These are phyloP conservation scores for Neodidymelliopsis sp. DNA, from an alignment of 2,329 filamentous ascomycete genomes.

Conservation along the genomic window DNA sequence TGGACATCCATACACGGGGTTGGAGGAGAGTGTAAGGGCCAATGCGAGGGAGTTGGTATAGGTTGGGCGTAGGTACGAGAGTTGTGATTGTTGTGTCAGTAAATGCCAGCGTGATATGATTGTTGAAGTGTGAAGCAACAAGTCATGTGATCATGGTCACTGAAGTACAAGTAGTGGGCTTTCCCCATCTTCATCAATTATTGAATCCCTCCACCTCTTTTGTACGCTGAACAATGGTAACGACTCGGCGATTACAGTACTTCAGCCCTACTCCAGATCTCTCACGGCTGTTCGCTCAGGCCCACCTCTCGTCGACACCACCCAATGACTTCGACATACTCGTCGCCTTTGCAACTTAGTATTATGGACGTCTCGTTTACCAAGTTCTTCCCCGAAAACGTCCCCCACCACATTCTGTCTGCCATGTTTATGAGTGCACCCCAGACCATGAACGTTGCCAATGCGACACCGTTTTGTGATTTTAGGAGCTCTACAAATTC, in stretches of 20 bases:
- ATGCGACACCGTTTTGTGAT: conserved; percentile 13
- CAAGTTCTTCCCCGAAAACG: conserved; percentile 19
- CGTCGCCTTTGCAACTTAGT: conserved; percentile 9
- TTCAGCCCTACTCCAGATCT: background rate
- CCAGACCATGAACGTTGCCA: conserved; percentile 26
- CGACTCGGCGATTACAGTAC: background rate
- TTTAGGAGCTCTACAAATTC: conserved; percentile 20
- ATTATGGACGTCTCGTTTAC: conserved; percentile 19
- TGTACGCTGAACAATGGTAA: too few relatives aligned
- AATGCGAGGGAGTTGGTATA: conserved; percentile 8
- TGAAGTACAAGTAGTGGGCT: too few relatives aligned
- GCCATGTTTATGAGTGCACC: conserved; percentile 21
- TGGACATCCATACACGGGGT: conserved; percentile 34
- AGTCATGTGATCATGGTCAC: too few relatives aligned
- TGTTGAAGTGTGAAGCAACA: too few relatives aligned
- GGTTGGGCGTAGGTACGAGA: too few relatives aligned
- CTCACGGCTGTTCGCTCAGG: conserved; percentile 4
- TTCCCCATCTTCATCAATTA: too few relatives aligned
- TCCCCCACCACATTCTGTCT: conserved; percentile 23
- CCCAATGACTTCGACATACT: conserved; percentile 1
- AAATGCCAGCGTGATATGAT: too few relatives aligned
- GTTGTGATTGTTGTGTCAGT: background rate
- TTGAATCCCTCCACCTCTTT: too few relatives aligned
- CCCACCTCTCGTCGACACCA: conserved; percentile 23
- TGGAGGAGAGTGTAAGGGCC: conserved; percentile 33